Evolutionary conservation across 106 monocot genomes (phyloP).

Genomic region (Dioscorea alata): DNA sequence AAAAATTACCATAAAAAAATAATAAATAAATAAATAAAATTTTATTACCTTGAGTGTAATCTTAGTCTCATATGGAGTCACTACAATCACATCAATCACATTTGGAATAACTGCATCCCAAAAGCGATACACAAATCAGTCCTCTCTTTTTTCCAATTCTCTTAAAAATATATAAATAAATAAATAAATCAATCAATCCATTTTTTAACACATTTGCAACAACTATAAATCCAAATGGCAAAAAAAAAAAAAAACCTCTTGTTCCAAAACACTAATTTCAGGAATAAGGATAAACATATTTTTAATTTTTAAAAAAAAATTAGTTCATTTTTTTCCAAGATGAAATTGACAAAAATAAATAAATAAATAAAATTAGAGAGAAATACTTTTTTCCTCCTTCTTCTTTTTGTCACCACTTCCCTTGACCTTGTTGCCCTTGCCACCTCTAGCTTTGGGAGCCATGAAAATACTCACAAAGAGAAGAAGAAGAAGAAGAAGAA

Average conservation of each 20-base stretch:
- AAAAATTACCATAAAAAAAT: background rate
- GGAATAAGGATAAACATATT: too few relatives aligned
- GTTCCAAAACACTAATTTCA: background rate
- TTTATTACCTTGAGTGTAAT: slow-evolving; percentile 54
- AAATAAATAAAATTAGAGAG: too few relatives aligned
- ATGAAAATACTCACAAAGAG: slow-evolving; percentile 16
- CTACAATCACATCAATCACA: slow-evolving; percentile 58
- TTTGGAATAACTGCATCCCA: slow-evolving; percentile 51
- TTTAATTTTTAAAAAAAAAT: too few relatives aligned
- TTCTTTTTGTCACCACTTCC: slow-evolving; percentile 72
- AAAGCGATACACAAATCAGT: too few relatives aligned
- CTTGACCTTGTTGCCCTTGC: slow-evolving; percentile 47
- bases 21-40: slow-evolving; percentile 8
- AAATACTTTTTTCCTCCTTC: slow-evolving; percentile 85
- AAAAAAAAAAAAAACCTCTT: background rate
- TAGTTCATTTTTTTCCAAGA: too few relatives aligned
- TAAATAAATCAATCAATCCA: too few relatives aligned
- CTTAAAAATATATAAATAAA: too few relatives aligned
- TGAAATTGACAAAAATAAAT: too few relatives aligned
- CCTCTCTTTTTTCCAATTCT: too few relatives aligned
- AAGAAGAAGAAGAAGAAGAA: too few relatives aligned
- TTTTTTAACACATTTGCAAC: background rate
- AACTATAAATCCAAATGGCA: background rate
- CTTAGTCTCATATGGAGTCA: slow-evolving; percentile 64
- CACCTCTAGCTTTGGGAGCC: slow-evolving; percentile 51